Evolutionary conservation across 202 grass and related monocot genomes (phyloP).

Genomic region (Musa balbisiana): DNA sequence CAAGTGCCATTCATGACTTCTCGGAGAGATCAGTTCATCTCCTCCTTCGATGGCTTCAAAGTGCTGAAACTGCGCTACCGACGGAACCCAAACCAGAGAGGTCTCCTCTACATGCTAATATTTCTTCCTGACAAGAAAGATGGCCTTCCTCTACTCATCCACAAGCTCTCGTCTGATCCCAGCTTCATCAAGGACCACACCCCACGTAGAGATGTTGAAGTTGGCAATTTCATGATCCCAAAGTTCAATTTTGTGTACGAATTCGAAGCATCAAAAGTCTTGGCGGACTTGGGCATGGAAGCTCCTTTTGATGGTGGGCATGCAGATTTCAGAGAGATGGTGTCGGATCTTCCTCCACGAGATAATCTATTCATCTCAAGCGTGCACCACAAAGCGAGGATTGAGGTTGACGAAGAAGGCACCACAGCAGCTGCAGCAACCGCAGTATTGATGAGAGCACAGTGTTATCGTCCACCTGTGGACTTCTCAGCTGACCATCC

Average conservation of each 20-base stretch:
- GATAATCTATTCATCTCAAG: background rate
- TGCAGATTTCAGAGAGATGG: constrained; percentile 11
- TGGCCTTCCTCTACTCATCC: constrained; percentile 20
- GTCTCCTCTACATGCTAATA: constrained; percentile 2
- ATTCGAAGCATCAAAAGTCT: background rate
- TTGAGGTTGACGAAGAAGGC: constrained; percentile 34
- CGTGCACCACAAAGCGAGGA: constrained; percentile 15
- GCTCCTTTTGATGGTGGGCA: constrained; percentile 4
- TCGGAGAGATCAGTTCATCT: background rate
- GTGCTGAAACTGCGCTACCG: constrained; percentile 24
- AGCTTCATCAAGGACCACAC: background rate
- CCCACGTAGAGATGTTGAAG: background rate
- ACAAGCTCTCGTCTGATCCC: constrained; percentile 14
- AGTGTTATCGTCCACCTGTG: background rate
- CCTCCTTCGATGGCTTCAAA: constrained; percentile 29
- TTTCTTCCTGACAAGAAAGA: constrained; percentile 21
- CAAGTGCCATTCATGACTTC: constrained; percentile 22
- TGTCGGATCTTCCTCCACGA: background rate
- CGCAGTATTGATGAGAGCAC: rapidly evolving
- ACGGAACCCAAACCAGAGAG: background rate
- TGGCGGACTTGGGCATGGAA: background rate
- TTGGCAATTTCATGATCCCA: constrained; percentile 28
- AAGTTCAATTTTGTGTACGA: constrained; percentile 22
- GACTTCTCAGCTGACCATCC: constrained; percentile 27
- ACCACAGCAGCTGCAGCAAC: constrained; percentile 7